A percentile compares a stretch with the other conserved stretches of the same genome.
Evolutionary conservation across 1,284 basidiomycete species (phyloP).

Genomic region (Ustilago bromivora): DNA sequence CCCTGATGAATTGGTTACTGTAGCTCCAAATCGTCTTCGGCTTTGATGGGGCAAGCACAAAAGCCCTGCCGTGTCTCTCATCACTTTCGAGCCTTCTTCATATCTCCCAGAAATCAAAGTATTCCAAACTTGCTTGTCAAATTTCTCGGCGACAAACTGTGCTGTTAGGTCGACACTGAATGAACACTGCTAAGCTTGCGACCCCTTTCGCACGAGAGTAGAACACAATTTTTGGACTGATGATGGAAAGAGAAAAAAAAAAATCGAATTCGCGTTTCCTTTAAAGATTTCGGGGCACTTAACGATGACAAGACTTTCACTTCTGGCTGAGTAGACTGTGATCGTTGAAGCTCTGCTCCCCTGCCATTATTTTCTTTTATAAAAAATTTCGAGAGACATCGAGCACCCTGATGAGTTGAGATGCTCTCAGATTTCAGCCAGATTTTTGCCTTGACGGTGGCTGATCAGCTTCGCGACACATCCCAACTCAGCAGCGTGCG

Average conservation of each 20-base stretch:
- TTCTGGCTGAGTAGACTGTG: background rate
- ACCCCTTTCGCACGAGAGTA: background rate
- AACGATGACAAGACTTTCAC: conserved; percentile 15
- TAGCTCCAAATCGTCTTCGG: background rate
- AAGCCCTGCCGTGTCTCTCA: background rate
- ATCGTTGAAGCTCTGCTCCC: background rate
- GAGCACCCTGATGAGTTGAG: background rate
- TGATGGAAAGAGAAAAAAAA: background rate
- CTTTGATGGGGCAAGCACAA: conserved; percentile 19
- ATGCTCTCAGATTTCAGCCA: conserved; percentile 10
- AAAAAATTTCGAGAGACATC: background rate
- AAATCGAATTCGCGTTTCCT: background rate
- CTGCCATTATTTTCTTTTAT: background rate
- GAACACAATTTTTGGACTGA: background rate
- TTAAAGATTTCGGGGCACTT: background rate
- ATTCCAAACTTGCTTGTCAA: background rate
- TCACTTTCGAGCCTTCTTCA: background rate
- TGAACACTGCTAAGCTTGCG: background rate
- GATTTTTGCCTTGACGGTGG: conserved; percentile 7
- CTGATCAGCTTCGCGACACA: conserved; percentile 19
- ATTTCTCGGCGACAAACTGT: background rate
- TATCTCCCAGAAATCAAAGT: conserved; percentile 28
- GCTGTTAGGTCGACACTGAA: background rate
- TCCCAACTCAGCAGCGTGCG: background rate
- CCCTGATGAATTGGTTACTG: too few species aligned